Evolutionary conservation across 345 rosid genomes (phyloP), one percentile per base, ranked within the genome.

Genomic region (Gossypium arboreum): DNA sequence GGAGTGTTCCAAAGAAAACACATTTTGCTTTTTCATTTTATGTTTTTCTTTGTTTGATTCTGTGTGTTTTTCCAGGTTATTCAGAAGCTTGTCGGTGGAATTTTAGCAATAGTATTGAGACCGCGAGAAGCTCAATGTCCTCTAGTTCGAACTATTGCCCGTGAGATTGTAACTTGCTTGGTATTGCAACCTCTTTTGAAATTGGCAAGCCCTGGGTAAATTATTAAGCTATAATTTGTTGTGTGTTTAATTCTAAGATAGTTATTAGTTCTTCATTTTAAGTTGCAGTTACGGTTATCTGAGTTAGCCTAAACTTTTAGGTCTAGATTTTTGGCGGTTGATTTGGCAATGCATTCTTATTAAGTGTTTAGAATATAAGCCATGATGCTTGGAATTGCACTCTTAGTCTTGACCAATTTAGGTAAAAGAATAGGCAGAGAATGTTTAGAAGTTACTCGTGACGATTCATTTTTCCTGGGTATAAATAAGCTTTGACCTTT

Each of bases 151-250:
- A 83, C 97, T 17, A 88, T 96, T 75, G 94, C 99, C 79, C 86
- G 97, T 80, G 99, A 96, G 85, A 86, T 96, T 34, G 89, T 96
- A 68, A 93, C 99, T 81, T 93, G 98, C 88, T 84, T 93, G 86
- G 93, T 96, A 72, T 24, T 93, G 83, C 97, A 90, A 84, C 99
- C 98, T 79, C 80, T 96, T 72, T 57, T 93, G 91, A 82, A 84
- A 84, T 88, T 96, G 48, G 97, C 93, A 51, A 88, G 87, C 87
- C 97, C 99, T 47, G 86, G 45, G 98, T 96, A 87, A 86, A 93
- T 85, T 77, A 55, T 60, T 43, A 7, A 71, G 45, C 18, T 15
- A 47, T 11, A 9, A 54, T 77, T 64, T 64, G n/a, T 50, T 55
- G 52, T 52, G 54, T 69, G 16, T 75, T 34, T 76, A 62, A 24